Conservation (phyloP, 2,329 filamentous ascomycete species). For the Colletotrichum euphorbiae region DNA sequence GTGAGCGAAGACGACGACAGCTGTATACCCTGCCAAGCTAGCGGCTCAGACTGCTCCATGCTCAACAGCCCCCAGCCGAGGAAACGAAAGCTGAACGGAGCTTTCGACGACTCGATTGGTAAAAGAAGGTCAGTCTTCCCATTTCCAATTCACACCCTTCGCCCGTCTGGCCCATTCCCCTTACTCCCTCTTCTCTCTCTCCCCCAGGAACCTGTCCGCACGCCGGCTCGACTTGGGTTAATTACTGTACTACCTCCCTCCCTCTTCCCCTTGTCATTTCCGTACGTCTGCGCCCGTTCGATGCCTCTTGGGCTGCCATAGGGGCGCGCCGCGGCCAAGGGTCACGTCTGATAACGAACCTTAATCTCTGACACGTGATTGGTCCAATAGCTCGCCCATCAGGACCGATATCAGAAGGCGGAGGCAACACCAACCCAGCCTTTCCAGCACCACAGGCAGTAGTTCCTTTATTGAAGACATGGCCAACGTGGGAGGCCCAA, state of each 20-base stretch:
- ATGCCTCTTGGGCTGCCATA: slow-evolving; percentile 30
- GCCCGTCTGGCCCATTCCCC: background rate
- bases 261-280: slow-evolving; percentile 23
- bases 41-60: slow-evolving; percentile 83
- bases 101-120: slow-evolving; percentile 65
- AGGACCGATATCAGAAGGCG: slow-evolving; percentile 65
- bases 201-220: background rate
- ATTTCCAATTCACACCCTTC: slow-evolving; percentile 7
- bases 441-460: slow-evolving; percentile 72
- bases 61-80: slow-evolving; percentile 80
- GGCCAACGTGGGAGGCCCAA: slow-evolving; percentile 76
- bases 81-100: slow-evolving; percentile 81
- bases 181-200: slow-evolving; percentile 4
- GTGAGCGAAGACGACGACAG: slow-evolving; percentile 76
- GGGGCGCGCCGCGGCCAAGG: slow-evolving; percentile 28
- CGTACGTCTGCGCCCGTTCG: slow-evolving; percentile 24
- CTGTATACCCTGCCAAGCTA: slow-evolving; percentile 82
- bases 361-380: slow-evolving; percentile 61
- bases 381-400: slow-evolving; percentile 66
- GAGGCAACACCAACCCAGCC: slow-evolving; percentile 66
- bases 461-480: slow-evolving; percentile 76
- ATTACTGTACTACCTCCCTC: too few species aligned
- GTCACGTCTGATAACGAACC: slow-evolving; percentile 34
- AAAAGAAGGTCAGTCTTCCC: slow-evolving; percentile 76
- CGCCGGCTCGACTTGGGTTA: background rate